These are phyloP conservation scores for Omphalea diandra DNA, from an alignment of 441 rosid genomes.

Conservation along the genomic window DNA sequence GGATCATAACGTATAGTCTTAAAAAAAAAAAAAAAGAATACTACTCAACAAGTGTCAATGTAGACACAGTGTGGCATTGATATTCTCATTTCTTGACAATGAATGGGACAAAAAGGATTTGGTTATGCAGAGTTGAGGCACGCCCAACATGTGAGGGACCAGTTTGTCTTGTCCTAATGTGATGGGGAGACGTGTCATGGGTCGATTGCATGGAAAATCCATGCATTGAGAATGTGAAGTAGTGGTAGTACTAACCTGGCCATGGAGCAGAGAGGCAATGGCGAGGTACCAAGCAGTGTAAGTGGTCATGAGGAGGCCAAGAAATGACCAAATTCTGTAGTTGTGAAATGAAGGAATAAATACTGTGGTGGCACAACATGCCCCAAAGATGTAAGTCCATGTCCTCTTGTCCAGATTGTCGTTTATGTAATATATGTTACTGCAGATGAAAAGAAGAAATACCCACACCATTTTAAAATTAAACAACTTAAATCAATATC, in stretches of 20 bases:
- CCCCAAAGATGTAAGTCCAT: constrained; percentile 96
- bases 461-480: too few relatives aligned
- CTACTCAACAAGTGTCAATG: too few relatives aligned
- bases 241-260: constrained; percentile 56
- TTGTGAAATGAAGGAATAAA: constrained; percentile 94
- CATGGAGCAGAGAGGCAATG: constrained; percentile 77
- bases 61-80: too few relatives aligned
- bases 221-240: neutral
- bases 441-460: constrained; percentile 27
- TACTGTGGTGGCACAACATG: constrained; percentile 96
- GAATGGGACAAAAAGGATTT: constrained; percentile 29
- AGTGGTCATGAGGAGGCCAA: constrained; percentile 95
- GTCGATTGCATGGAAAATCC: neutral
- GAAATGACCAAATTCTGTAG: constrained; percentile 95
- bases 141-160: constrained; percentile 23
- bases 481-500: neutral
- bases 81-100: neutral
- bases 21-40: too few relatives aligned
- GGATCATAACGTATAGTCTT: too few relatives aligned
- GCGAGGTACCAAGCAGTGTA: constrained; percentile 97
- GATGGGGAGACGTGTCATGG: too few relatives aligned
- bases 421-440: constrained; percentile 94
- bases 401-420: constrained; percentile 91
- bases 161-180: constrained; percentile 12
- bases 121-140: constrained; percentile 27